These are phyloP conservation scores for Tetraselmis striata DNA, from an alignment of 139 green algal species.

Conservation along the genomic window DNA sequence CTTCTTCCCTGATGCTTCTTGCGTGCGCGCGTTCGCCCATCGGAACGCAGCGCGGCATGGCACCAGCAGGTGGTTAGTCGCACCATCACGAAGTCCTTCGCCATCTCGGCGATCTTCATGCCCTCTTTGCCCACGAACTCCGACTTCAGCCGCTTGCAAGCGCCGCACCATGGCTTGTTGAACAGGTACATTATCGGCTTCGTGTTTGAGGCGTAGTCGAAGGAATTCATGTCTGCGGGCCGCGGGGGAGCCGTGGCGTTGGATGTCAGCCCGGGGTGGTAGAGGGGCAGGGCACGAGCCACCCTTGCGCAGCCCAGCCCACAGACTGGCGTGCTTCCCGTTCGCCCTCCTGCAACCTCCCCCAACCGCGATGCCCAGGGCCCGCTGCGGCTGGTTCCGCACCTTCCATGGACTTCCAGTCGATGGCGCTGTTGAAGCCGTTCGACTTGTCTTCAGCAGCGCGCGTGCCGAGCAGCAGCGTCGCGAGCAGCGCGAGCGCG, in stretches of 20 bases:
- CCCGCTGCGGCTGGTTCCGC: too few species aligned
- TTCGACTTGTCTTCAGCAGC: conserved; percentile 7
- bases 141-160: conserved; percentile 11
- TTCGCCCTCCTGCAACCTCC: too few species aligned
- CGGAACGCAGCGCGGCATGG: too few species aligned
- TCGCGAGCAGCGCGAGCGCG: neutral
- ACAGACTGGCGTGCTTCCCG: too few species aligned
- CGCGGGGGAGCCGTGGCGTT: neutral
- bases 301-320: neutral
- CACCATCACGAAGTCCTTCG: conserved; percentile 3
- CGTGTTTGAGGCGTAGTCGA: neutral
- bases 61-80: too few species aligned
- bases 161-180: conserved; percentile 13
- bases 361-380: too few species aligned
- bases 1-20: too few species aligned
- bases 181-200: conserved; percentile 13
- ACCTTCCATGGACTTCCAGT: neutral
- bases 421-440: conserved; percentile 3
- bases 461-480: neutral
- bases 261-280: neutral
- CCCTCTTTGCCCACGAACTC: neutral
- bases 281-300: neutral
- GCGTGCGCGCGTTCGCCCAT: too few species aligned
- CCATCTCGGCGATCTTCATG: neutral
- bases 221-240: neutral